phyloP scores from a whole-genome alignment of 2,329 filamentous ascomycete genomes.

The Colletotrichum spaethianum region DNA sequence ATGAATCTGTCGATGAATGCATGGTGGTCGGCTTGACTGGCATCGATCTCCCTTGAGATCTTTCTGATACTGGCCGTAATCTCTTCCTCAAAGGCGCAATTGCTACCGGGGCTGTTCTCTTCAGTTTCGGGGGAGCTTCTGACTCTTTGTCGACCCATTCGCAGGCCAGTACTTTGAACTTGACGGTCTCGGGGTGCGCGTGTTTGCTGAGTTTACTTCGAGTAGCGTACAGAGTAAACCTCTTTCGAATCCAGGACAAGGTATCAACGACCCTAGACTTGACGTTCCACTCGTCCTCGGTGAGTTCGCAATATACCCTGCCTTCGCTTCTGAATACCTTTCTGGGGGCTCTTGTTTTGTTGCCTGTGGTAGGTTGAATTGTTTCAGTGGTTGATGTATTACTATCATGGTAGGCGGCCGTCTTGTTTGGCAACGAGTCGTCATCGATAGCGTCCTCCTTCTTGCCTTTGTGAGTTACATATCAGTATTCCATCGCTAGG shows the following conservation, averaged over 20 bases:
- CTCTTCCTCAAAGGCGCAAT: conserved; percentile 18
- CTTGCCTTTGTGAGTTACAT: neutral
- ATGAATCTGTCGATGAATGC: neutral
- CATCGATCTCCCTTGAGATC: neutral
- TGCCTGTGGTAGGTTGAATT: neutral
- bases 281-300: conserved; percentile 52
- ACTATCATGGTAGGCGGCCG: neutral
- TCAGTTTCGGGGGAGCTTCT: neutral
- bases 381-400: neutral
- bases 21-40: neutral
- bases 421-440: neutral
- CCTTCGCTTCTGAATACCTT: conserved; percentile 47
- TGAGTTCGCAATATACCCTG: conserved; percentile 52
- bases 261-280: conserved; percentile 53
- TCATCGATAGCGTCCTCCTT: neutral
- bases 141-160: conserved; percentile 50
- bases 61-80: neutral
- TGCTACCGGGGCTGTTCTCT: neutral
- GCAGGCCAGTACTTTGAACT: conserved; percentile 59
- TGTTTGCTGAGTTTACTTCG: conserved; percentile 51
- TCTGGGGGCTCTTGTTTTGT: neutral
- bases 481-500: neutral
- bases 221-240: conserved; percentile 55
- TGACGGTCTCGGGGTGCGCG: conserved; percentile 52
- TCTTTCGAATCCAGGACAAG: conserved; percentile 55